These are phyloP conservation scores for Candida ficus DNA, from an alignment of 805 yeast species.

Conservation along the genomic window DNA sequence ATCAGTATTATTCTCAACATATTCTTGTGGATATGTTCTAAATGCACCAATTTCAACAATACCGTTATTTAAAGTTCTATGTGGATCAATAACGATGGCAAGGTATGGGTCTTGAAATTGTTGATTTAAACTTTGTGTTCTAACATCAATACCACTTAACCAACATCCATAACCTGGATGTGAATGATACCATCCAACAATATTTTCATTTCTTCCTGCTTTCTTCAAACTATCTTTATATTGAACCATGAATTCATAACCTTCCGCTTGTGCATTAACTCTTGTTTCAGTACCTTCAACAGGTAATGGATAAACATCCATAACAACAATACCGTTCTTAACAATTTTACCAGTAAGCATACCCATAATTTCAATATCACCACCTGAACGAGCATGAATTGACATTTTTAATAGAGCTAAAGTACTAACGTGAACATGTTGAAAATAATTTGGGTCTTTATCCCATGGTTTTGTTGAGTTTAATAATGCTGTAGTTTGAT, in stretches of 20 bases:
- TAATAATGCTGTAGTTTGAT: slow-evolving; percentile 12
- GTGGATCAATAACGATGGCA: slow-evolving; percentile 86
- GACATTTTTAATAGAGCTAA: slow-evolving; percentile 73
- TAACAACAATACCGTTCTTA: slow-evolving; percentile 52
- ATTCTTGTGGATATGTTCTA: slow-evolving; percentile 53
- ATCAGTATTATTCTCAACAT: slow-evolving; percentile 12
- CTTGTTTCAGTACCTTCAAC: slow-evolving; percentile 96
- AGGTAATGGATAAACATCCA: slow-evolving; percentile 83
- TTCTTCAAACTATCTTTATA: slow-evolving; percentile 55
- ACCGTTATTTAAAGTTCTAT: slow-evolving; percentile 55
- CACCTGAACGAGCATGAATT: slow-evolving; percentile 78
- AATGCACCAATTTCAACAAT: slow-evolving; percentile 85
- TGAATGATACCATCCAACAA: slow-evolving; percentile 98
- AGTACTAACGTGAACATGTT: slow-evolving; percentile 58
- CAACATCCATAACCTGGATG: slow-evolving; percentile 98
- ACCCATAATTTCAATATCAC: slow-evolving; percentile 91
- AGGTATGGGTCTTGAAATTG: slow-evolving; percentile 87
- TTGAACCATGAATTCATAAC: slow-evolving; percentile 91
- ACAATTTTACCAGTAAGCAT: slow-evolving; percentile 78
- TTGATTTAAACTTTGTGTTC: slow-evolving; percentile 82
- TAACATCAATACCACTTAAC: slow-evolving; percentile 89
- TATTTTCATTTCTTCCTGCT: slow-evolving; percentile 53
- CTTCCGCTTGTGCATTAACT: slow-evolving; percentile 91
- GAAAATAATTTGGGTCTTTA: slow-evolving; percentile 53
- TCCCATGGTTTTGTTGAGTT: slow-evolving; percentile 47